phyloP scores from a whole-genome alignment of 1,139 yeast species.

The Saccharomyces pastorianus region DNA sequence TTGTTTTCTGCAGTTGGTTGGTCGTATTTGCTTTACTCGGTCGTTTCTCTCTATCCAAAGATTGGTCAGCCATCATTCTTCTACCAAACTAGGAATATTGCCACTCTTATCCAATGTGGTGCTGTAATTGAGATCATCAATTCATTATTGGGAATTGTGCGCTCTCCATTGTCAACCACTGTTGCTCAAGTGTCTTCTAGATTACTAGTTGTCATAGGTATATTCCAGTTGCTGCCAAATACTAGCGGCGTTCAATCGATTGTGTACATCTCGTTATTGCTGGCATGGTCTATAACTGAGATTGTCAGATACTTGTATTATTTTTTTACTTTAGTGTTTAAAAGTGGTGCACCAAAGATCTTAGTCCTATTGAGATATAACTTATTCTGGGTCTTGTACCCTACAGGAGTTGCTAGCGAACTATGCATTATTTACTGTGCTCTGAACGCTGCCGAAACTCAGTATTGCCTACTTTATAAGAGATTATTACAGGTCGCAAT shows the following conservation, averaged over 20 bases:
- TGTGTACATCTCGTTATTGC: constrained; percentile 56
- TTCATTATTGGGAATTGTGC: constrained; percentile 68
- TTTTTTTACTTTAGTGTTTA: constrained; percentile 39
- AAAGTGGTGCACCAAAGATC: constrained; percentile 43
- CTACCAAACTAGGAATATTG: constrained; percentile 48
- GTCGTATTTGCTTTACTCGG: constrained; percentile 49
- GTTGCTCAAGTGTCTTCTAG: constrained; percentile 82
- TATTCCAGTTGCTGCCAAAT: constrained; percentile 67
- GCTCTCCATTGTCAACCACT: constrained; percentile 79
- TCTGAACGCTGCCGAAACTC: constrained; percentile 49
- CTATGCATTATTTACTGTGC: constrained; percentile 61
- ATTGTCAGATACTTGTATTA: constrained; percentile 80
- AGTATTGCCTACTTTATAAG: constrained; percentile 46
- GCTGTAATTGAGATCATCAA: constrained; percentile 80
- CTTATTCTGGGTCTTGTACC: constrained; percentile 74
- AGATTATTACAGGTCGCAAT: constrained; percentile 50
- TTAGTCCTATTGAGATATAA: constrained; percentile 75
- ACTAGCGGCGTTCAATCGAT: constrained; percentile 46
- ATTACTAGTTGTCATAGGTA: constrained; percentile 73
- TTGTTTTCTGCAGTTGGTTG: constrained; percentile 59
- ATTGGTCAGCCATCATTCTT: constrained; percentile 55
- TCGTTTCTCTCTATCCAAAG: constrained; percentile 34
- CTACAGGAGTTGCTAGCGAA: constrained; percentile 86
- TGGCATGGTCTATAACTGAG: constrained; percentile 91
- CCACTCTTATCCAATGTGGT: constrained; percentile 68